Conservation (phyloP, 1,139 yeast species). For the Hemisphaericaspora xylofermentans region DNA sequence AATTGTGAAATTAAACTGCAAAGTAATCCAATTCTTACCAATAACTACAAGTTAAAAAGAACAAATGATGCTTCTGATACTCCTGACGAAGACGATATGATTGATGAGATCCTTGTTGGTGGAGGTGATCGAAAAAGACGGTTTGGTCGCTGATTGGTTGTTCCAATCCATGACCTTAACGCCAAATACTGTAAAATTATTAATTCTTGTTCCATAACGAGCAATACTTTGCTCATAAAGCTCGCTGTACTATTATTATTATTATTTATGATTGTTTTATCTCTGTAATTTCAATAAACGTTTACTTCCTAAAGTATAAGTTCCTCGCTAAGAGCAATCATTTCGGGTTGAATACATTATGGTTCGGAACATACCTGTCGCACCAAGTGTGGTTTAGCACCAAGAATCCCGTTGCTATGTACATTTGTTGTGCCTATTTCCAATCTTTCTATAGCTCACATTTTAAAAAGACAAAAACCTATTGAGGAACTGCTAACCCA, state of each 20-base stretch:
- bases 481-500: slow-evolving; percentile 53
- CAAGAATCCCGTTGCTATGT: neutral
- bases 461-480: slow-evolving; percentile 2
- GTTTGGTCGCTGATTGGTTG: slow-evolving; percentile 5
- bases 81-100: slow-evolving; percentile 8
- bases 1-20: slow-evolving; percentile 31
- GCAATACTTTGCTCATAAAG: neutral
- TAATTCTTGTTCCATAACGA: neutral
- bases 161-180: neutral
- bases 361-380: no score
- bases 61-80: slow-evolving; percentile 11
- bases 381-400: no score
- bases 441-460: neutral
- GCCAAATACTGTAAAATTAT: no score
- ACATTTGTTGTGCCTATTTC: neutral
- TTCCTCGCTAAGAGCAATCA: no score
- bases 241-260: neutral
- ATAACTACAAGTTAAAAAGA: slow-evolving; percentile 36
- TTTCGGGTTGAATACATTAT: no score
- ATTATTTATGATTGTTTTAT: neutral
- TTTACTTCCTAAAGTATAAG: no score
- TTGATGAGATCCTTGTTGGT: slow-evolving; percentile 15
- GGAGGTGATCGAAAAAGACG: slow-evolving; percentile 18
- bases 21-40: slow-evolving; percentile 29
- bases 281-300: neutral